Percentiles rank a stretch among this genome's conserved stretches.
Evolutionary conservation across 179 eudicot genomes (phyloP).

Genomic region (Dionaea muscipula): DNA sequence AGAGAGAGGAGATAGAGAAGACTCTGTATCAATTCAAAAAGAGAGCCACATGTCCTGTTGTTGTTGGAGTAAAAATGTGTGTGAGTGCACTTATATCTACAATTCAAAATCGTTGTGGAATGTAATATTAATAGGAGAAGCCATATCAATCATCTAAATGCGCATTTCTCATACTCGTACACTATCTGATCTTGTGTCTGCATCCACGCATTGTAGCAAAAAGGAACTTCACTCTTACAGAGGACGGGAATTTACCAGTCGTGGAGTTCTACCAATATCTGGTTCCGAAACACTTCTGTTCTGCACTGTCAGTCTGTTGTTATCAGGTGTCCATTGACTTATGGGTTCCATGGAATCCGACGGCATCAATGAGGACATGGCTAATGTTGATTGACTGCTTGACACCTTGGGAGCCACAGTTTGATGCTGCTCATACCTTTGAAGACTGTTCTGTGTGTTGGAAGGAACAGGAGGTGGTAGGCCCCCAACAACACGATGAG

Average conservation of each 20-base stretch:
- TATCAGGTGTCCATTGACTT: constrained; percentile 45
- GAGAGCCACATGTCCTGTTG: too few species aligned
- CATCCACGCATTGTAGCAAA: too few species aligned
- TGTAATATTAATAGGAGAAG: too few species aligned
- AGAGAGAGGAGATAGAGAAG: too few species aligned
- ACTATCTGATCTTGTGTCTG: too few species aligned
- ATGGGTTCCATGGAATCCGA: constrained; percentile 46
- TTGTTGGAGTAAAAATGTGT: too few species aligned
- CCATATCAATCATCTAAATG: too few species aligned
- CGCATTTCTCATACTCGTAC: not conserved
- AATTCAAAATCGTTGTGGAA: too few species aligned
- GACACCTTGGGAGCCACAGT: constrained; percentile 40
- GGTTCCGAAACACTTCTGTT: constrained; percentile 45
- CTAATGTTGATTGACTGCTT: constrained; percentile 56
- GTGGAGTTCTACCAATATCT: constrained; percentile 32
- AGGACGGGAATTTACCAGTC: constrained; percentile 15
- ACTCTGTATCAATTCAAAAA: too few species aligned
- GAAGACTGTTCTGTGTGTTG: constrained; percentile 24
- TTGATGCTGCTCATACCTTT: constrained; percentile 40
- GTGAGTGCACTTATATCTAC: too few species aligned
- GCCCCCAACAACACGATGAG: constrained; percentile 91
- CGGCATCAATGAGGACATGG: constrained; percentile 49
- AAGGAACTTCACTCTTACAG: too few species aligned
- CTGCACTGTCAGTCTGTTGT: constrained; percentile 40
- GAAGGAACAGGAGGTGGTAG: constrained; percentile 76